Evolutionary conservation across 2,329 filamentous ascomycete species (phyloP), one percentile per base, ranked within the genome.

Genomic region (Didymella glomerata): DNA sequence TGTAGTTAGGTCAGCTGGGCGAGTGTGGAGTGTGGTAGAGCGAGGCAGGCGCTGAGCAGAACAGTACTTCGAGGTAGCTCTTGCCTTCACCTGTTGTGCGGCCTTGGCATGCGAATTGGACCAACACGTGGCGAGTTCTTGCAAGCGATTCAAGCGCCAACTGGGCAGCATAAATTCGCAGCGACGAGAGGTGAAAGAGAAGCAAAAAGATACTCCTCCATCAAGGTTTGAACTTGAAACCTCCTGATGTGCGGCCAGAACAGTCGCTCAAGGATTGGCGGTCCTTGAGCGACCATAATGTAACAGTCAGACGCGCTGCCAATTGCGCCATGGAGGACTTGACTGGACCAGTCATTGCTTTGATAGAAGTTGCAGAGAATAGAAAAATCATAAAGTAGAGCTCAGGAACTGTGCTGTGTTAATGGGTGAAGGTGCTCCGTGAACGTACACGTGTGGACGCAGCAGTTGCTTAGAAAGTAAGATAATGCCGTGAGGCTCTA

Each of bases 171-270:
- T 25, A 9, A 22, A 11, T 16, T 9, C 22, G 38, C n/a, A 38
- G 3, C 18, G 38, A 3, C 1, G 4, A 16, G 18, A 44, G 40
- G 40, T 44, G 40, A 24, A 7, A 2, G 40, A 14, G 40, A 36
- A 28, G 41, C 24, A 44, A 44, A 14, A 27, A 27, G 13, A 20
- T 28, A 24, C 32, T 40, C 32, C 24, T 24, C 36, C 9, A 30
- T 5, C 30, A 16, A 49, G 22, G 48, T 36, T 50, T 36, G 24
- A 50, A 50, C 48, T 50, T n/a, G 22, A 2, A 50, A 30, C 24
- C 36, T 41, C 10, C 25, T 9, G 36, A 22, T 38, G 36, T 16
- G 18, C 16, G 34, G 24, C 46, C 16, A 18, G 18, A 22, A 27
- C 16, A 28, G 25, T 18, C 27, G 13, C 32, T 16, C 36, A 16